Evolutionary conservation across 2,329 filamentous ascomycete genomes (phyloP).

Genomic region (Ophiocordyceps camponoti-leonardi): DNA sequence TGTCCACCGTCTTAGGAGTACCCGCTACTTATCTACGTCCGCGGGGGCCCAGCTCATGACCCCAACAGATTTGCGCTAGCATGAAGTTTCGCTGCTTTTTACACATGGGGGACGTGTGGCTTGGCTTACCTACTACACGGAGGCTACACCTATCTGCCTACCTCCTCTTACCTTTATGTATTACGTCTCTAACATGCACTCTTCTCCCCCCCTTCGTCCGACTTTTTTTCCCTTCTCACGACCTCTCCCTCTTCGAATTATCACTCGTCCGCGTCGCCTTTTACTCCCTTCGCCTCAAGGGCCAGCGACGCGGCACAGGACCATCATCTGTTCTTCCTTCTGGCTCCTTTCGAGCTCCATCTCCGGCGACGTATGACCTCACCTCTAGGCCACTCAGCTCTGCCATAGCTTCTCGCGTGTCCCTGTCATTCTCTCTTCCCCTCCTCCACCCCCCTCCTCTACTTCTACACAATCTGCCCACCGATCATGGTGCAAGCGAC

Average conservation of each 20-base stretch:
- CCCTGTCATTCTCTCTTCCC: background rate
- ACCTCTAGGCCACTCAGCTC: background rate
- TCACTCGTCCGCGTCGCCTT: background rate
- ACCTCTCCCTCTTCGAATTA: background rate
- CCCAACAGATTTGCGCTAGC: background rate
- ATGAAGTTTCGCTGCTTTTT: background rate
- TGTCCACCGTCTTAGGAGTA: background rate
- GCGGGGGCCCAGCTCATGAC: background rate
- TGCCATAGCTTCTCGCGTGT: background rate
- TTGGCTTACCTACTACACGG: background rate
- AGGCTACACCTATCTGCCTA: background rate
- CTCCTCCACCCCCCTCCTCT: background rate
- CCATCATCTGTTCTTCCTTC: background rate
- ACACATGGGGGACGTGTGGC: background rate
- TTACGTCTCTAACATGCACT: background rate
- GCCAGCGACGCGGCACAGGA: background rate
- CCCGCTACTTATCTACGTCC: background rate
- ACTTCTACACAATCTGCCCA: background rate
- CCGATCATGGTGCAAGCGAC: slow-evolving; percentile 29
- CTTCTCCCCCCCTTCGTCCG: background rate
- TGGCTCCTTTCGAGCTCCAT: background rate
- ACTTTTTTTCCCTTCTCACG: background rate
- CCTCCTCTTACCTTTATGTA: background rate
- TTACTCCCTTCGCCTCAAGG: background rate
- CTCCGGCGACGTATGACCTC: background rate